These are phyloP conservation scores for Fistulifera pelliculosa DNA, from an alignment of 108 stramenopile genomes.

Conservation along the genomic window DNA sequence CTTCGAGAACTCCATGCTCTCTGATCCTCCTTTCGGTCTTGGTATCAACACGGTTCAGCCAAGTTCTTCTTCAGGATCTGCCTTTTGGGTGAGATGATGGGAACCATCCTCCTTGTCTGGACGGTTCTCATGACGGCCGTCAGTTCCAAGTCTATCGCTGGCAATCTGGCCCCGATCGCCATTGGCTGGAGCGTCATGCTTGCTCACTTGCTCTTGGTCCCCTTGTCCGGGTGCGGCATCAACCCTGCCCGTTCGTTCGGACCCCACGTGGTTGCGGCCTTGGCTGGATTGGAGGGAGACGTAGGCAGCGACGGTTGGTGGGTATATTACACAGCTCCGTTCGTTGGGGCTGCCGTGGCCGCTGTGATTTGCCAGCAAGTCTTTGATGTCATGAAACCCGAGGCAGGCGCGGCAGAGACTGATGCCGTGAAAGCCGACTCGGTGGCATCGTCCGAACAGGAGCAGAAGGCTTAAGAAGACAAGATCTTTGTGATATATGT, in stretches of 20 bases:
- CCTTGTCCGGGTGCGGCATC: slow-evolving; percentile 52
- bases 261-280: slow-evolving; percentile 28
- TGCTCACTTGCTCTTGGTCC: slow-evolving; percentile 28
- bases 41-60: slow-evolving; percentile 26
- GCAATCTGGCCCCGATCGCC: slow-evolving; percentile 16
- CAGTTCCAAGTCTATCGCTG: slow-evolving; percentile 13
- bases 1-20: slow-evolving; percentile 12
- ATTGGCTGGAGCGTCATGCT: slow-evolving; percentile 34
- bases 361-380: background rate
- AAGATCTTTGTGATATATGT: too few species aligned
- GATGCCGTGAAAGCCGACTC: background rate
- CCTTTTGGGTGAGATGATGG: slow-evolving; percentile 40
- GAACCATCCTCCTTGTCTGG: slow-evolving; percentile 28
- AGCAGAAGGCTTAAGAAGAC: too few species aligned
- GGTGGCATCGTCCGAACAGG: background rate
- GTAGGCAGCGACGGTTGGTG: slow-evolving; percentile 12
- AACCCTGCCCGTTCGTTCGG: slow-evolving; percentile 54
- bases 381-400: background rate
- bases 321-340: slow-evolving; percentile 40
- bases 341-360: slow-evolving; percentile 19
- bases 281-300: slow-evolving; percentile 15
- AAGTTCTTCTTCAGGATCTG: slow-evolving; percentile 16
- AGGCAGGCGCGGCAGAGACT: background rate
- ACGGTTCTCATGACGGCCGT: slow-evolving; percentile 23
- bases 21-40: slow-evolving; percentile 32